phyloP scores from a whole-genome alignment of 768 basidiomycete species.

The Pulveroboletus sp. region DNA sequence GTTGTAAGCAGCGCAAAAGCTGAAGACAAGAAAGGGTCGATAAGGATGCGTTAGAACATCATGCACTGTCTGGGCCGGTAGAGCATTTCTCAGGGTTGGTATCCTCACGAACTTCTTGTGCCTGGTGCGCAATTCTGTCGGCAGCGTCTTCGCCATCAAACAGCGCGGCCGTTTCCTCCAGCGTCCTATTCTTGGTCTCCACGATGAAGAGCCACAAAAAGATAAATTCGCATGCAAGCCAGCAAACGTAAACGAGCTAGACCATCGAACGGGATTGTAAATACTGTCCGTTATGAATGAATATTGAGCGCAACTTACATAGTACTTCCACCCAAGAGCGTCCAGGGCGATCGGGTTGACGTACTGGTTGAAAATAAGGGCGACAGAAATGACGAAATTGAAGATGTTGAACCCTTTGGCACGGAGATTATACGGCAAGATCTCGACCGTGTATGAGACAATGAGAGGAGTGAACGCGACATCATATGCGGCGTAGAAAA shows the following conservation, averaged over 20 bases:
- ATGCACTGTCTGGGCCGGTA: neutral
- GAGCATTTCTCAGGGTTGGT: constrained; percentile 20
- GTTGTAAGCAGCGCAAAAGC: too few relatives aligned
- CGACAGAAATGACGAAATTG: constrained; percentile 70
- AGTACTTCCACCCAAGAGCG: constrained; percentile 70
- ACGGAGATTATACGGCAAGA: constrained; percentile 76
- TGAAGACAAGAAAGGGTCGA: too few relatives aligned
- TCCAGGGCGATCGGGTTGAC: constrained; percentile 77
- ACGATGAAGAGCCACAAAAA: constrained; percentile 66
- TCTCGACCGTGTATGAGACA: constrained; percentile 85
- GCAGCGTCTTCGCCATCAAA: constrained; percentile 68
- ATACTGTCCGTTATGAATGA: neutral
- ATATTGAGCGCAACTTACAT: constrained; percentile 36
- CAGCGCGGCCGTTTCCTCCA: constrained; percentile 78
- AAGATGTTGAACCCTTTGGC: constrained; percentile 85
- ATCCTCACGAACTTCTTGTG: constrained; percentile 17
- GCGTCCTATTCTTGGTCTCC: constrained; percentile 68
- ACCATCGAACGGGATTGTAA: neutral
- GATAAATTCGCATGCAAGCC: constrained; percentile 62
- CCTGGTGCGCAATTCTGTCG: constrained; percentile 30
- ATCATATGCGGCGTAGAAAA: constrained; percentile 77
- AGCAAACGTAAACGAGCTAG: constrained; percentile 65
- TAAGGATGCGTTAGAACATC: neutral
- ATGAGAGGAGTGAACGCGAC: constrained; percentile 84
- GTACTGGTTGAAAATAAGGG: constrained; percentile 88